phyloP scores from a whole-genome alignment of 2,329 filamentous ascomycete genomes.

The Lasiodiplodia sp. region DNA sequence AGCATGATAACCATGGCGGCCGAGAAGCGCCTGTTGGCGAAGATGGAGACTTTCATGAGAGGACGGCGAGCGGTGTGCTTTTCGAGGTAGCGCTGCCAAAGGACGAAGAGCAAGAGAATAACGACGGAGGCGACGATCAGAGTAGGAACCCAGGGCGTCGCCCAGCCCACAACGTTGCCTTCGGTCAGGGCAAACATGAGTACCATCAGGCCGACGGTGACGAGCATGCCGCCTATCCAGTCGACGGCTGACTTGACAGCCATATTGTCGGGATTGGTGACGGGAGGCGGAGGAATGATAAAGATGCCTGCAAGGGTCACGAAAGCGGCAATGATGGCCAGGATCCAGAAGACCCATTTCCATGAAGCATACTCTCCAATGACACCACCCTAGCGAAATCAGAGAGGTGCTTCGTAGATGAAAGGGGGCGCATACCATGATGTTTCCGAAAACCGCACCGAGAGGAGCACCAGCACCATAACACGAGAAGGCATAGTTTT shows the following conservation, averaged over 20 bases:
- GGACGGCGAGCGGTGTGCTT: conserved; percentile 57
- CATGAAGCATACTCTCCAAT: conserved; percentile 67
- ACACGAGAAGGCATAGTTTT: conserved; percentile 71
- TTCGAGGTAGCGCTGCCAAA: conserved; percentile 67
- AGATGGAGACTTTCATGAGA: conserved; percentile 69
- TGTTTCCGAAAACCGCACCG: conserved; percentile 67
- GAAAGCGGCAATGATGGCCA: conserved; percentile 63
- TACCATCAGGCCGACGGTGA: conserved; percentile 66
- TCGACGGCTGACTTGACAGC: conserved; percentile 62
- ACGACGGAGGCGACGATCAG: conserved; percentile 64
- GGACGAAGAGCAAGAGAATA: conserved; percentile 61
- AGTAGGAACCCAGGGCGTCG: conserved; percentile 63
- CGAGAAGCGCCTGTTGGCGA: conserved; percentile 63
- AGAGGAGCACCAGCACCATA: conserved; percentile 69
- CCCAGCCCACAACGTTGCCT: conserved; percentile 71
- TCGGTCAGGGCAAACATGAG: conserved; percentile 71
- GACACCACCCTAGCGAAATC: conserved; percentile 55
- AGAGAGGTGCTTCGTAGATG: conserved; percentile 20
- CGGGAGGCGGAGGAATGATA: conserved; percentile 62
- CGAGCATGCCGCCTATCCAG: conserved; percentile 67
- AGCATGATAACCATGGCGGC: conserved; percentile 68
- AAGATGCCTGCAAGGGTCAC: conserved; percentile 64
- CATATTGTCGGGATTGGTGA: conserved; percentile 30
- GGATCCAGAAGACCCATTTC: conserved; percentile 71
- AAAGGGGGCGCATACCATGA: conserved; percentile 48